These are phyloP conservation scores for Nicotiana tomentosiformis DNA, from an alignment of 257 asterid species.

Conservation along the genomic window DNA sequence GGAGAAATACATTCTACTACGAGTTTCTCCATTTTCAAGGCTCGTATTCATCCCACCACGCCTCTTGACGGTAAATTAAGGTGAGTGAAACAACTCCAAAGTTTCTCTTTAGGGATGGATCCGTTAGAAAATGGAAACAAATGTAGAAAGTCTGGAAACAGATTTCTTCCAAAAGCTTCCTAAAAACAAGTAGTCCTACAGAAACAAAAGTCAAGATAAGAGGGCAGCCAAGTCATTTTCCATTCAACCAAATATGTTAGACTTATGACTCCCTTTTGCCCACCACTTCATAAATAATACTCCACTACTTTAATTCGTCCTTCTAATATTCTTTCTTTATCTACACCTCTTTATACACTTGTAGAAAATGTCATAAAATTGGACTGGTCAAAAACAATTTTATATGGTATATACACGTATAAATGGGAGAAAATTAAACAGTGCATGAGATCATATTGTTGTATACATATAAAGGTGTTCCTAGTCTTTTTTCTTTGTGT, in stretches of 20 bases:
- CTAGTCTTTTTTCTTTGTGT: conserved; percentile 25
- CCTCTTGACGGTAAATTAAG: no score
- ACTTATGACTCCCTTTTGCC: conserved; percentile 7
- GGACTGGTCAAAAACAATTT: not conserved
- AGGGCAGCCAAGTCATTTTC: conserved; percentile 25
- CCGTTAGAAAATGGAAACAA: not conserved
- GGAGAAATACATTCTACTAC: no score
- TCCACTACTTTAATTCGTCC: not conserved
- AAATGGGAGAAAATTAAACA: not conserved
- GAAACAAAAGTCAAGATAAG: conserved; percentile 29
- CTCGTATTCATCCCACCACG: no score
- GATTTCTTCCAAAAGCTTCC: conserved; percentile 15
- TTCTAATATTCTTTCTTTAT: not conserved
- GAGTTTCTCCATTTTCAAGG: no score
- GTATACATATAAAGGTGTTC: conserved; percentile 35
- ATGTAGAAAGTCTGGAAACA: conserved; percentile 16
- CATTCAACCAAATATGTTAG: conserved; percentile 29
- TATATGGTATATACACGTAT: no score
- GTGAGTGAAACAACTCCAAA: no score
- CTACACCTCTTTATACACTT: not conserved
- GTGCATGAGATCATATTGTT: not conserved
- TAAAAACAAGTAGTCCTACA: not conserved
- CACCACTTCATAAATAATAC: not conserved
- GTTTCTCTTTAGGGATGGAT: not conserved
- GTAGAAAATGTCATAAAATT: not conserved